phyloP scores from a whole-genome alignment of 352 stramenopile genomes.

The Phytophthora chlamydospora region DNA sequence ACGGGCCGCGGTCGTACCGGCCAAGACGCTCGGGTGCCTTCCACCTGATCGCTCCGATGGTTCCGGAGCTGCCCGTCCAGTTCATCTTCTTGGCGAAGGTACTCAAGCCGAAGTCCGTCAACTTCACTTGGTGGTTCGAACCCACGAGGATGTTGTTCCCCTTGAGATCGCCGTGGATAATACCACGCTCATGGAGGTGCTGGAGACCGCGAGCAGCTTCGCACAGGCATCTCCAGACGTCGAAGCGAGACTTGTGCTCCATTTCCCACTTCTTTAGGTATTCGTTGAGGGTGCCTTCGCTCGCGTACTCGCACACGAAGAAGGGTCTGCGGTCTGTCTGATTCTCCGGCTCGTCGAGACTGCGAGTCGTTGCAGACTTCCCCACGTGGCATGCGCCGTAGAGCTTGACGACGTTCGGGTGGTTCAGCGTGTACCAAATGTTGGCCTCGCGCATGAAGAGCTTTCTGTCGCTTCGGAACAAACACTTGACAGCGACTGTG shows the following conservation, averaged over 20 bases:
- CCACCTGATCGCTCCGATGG: conserved; percentile 38
- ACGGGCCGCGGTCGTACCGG: conserved; percentile 19
- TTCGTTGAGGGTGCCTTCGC: conserved; percentile 32
- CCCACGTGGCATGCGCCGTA: conserved; percentile 47
- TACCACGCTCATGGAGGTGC: conserved; percentile 36
- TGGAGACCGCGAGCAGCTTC: conserved; percentile 38
- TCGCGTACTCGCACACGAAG: conserved; percentile 41
- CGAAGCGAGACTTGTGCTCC: conserved; percentile 16
- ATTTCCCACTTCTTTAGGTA: conserved; percentile 26
- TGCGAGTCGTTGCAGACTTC: conserved; percentile 10
- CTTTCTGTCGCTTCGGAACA: conserved; percentile 35
- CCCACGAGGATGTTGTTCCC: conserved; percentile 83
- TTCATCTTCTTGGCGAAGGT: conserved; percentile 27
- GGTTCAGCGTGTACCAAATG: conserved; percentile 42
- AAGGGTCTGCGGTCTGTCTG: conserved; percentile 29
- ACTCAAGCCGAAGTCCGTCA: conserved; percentile 46
- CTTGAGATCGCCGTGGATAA: conserved; percentile 88
- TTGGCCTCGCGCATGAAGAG: conserved; percentile 40
- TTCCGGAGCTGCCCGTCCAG: conserved; percentile 8
- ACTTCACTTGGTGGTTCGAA: conserved; percentile 32
- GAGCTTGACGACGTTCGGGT: conserved; percentile 50
- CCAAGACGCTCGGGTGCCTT: conserved; percentile 40
- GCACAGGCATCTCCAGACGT: conserved; percentile 26
- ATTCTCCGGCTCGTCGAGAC: conserved; percentile 20
- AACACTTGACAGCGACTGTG: conserved; percentile 43